These are phyloP conservation scores for Narthecium ossifragum DNA, from an alignment of 106 monocot genomes.

Conservation along the genomic window DNA sequence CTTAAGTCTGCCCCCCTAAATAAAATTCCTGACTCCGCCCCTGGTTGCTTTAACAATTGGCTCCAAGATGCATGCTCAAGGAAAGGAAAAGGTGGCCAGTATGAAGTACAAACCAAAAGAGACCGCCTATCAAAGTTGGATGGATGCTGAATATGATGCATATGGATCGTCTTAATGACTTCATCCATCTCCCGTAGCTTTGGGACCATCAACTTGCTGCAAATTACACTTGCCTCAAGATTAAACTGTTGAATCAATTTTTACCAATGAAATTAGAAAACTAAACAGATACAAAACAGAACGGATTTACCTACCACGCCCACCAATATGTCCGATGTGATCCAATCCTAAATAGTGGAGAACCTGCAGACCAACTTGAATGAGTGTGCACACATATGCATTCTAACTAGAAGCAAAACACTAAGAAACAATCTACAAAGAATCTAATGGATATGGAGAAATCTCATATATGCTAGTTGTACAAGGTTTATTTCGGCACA, in stretches of 20 bases:
- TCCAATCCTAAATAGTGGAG: constrained; percentile 96
- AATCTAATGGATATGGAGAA: no score
- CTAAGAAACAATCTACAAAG: no score
- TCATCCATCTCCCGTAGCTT: constrained; percentile 98
- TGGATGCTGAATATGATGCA: constrained; percentile 21
- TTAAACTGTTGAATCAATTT: neutral
- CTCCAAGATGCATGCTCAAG: no score
- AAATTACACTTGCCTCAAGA: constrained; percentile 5
- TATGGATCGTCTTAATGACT: constrained; percentile 60
- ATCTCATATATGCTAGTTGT: no score
- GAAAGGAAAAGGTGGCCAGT: neutral
- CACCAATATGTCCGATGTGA: constrained; percentile 97
- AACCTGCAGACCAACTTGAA: constrained; percentile 42
- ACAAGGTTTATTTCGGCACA: no score
- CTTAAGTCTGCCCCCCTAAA: no score
- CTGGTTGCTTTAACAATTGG: no score
- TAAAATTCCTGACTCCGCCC: no score
- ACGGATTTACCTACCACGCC: constrained; percentile 70
- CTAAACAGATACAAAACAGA: neutral
- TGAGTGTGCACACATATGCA: no score
- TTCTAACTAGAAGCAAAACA: no score
- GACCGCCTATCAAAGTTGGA: constrained; percentile 38
- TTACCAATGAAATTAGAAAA: neutral
- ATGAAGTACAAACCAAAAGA: constrained; percentile 68
- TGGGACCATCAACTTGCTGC: constrained; percentile 77